Evolutionary conservation across 2,329 filamentous ascomycete genomes (phyloP).

Genomic region (Coniochaeta sp.): DNA sequence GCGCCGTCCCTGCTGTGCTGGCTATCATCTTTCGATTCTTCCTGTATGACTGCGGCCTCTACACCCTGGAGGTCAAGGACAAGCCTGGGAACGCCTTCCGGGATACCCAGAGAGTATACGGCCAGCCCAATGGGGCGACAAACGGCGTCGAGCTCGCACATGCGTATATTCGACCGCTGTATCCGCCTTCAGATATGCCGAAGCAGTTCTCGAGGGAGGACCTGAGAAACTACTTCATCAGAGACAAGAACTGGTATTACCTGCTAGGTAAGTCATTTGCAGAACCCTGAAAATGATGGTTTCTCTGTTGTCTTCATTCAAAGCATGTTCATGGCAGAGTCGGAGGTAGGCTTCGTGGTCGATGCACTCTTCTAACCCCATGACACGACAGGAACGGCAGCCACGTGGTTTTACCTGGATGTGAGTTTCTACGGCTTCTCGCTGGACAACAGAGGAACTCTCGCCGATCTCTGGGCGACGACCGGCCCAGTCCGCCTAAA

Average conservation of each 20-base stretch:
- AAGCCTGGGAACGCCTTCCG: constrained; percentile 50
- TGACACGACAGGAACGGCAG: constrained; percentile 25
- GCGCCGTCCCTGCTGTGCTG: constrained; percentile 54
- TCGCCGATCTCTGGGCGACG: constrained; percentile 35
- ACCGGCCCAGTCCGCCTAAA: constrained; percentile 23
- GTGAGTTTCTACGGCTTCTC: constrained; percentile 51
- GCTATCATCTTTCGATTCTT: constrained; percentile 61
- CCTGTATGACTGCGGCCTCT: constrained; percentile 58
- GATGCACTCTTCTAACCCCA: constrained; percentile 8
- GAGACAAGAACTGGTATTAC: constrained; percentile 37
- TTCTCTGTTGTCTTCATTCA: constrained; percentile 13
- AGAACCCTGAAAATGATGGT: constrained; percentile 6
- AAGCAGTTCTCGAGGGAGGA: constrained; percentile 41
- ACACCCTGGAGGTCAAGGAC: constrained; percentile 56
- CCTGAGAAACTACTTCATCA: constrained; percentile 41
- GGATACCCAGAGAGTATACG: constrained; percentile 53
- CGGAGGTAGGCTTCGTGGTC: background rate
- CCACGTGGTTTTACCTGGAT: constrained; percentile 47
- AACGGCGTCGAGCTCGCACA: constrained; percentile 23
- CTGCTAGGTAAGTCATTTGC: constrained; percentile 21
- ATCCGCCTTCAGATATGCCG: constrained; percentile 25
- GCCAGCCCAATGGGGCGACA: constrained; percentile 22
- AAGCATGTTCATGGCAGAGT: background rate
- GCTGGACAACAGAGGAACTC: constrained; percentile 34
- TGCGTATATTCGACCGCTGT: constrained; percentile 3